phyloP scores from a whole-genome alignment of 306 rosid genomes.

The Boehmeria nivea region DNA sequence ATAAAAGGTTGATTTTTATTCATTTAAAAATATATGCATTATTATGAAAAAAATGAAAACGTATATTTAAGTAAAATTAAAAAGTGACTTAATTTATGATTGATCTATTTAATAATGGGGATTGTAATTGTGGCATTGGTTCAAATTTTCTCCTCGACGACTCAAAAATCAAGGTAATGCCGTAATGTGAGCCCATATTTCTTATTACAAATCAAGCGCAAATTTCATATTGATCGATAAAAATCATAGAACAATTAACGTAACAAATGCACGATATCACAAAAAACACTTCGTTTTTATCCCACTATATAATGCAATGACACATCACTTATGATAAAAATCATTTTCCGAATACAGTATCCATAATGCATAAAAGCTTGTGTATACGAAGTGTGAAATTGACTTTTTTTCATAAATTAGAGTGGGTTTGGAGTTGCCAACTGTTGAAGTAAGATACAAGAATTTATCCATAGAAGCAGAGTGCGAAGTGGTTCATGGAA shows the following conservation, averaged over 20 bases:
- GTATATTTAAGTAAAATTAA: too few relatives aligned
- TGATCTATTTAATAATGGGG: slow-evolving; percentile 46
- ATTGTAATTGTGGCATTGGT: slow-evolving; percentile 61
- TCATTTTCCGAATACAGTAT: too few relatives aligned
- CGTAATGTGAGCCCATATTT: slow-evolving; percentile 51
- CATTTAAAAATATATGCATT: too few relatives aligned
- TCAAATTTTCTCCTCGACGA: too few relatives aligned
- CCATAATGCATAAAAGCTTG: too few relatives aligned
- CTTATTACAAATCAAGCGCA: background rate
- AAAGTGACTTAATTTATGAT: too few relatives aligned
- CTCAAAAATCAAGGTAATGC: slow-evolving; percentile 51
- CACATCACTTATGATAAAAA: too few relatives aligned
- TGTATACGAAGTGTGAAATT: too few relatives aligned
- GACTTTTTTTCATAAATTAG: slow-evolving; percentile 11
- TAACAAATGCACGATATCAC: slow-evolving; percentile 16
- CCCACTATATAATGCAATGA: too few relatives aligned
- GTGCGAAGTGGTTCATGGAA: slow-evolving; percentile 61
- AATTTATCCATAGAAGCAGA: slow-evolving; percentile 50
- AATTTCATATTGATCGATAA: background rate
- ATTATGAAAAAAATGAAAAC: too few relatives aligned
- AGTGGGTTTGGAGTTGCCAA: slow-evolving; percentile 52
- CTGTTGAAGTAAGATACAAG: slow-evolving; percentile 58
- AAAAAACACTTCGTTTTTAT: background rate
- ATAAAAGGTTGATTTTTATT: too few relatives aligned
- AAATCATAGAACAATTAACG: background rate